Evolutionary conservation across 2,329 filamentous ascomycete species (phyloP), one percentile per base, ranked within the genome.

Genomic region (Trichoderma guizhouense): DNA sequence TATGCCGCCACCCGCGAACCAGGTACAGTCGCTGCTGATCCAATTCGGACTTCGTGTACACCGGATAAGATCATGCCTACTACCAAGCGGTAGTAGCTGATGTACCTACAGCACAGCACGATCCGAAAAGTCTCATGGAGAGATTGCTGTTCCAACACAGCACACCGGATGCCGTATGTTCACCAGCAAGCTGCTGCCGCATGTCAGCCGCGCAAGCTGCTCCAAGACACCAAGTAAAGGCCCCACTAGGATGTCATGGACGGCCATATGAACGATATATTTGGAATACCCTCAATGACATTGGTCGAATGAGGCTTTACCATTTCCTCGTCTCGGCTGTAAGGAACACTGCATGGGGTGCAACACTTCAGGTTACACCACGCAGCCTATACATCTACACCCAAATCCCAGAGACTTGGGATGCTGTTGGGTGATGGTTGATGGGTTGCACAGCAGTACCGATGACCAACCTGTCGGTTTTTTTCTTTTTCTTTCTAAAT

Each of bases 401-500:
- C 66, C 30, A 43, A 30, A 39, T 28, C 21, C 67, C 68, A 70
- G 28, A 47, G 8, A 18, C 24, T 14, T 51, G 51, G 26, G 30
- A 24, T 55, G 12, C 18, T 32, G 69, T 71, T 63, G 68, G 68
- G 39, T n/a, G 34, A 53, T 43, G 30, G 12, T 18, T 39, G 47
- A 55, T 39, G 60, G 66, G 66, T 61, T 21, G 26, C 57, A 69
- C 55, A 53, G 55, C 55, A 69, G 14, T 32, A 3, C 14, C 28
- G 61, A 26, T 24, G 61, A 51, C 69, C 69, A 60, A 34, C 51
- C 43, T 65, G 69, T 47, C 68, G 51, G 51, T 57, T 58, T 69
- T 39, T 18, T 18, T 39, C 21, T 21, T 43, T 51, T 51, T 51
- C n/a, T 21, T 53, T 53, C 21, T 7, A 30, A 30, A 28, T 67